phyloP scores from a whole-genome alignment of 1,284 basidiomycete species.

The Boletus sp. region DNA sequence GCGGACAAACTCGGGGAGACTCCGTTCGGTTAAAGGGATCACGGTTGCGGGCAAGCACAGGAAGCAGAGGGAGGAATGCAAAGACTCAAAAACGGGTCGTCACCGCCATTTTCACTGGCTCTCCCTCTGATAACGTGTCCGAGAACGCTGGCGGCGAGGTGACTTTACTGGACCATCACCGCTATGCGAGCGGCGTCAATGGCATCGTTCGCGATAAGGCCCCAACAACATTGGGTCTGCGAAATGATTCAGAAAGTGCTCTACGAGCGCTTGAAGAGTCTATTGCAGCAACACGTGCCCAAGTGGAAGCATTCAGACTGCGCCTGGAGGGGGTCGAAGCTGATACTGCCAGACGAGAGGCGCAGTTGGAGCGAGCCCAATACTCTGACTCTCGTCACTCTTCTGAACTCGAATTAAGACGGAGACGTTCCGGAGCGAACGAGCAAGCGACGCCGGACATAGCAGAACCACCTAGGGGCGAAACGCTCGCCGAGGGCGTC shows the following conservation, averaged over 20 bases:
- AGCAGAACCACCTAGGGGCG: background rate
- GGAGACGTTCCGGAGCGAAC: background rate
- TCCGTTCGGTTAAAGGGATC: slow-evolving; percentile 3
- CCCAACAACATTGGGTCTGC: background rate
- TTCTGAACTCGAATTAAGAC: background rate
- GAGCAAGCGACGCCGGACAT: background rate
- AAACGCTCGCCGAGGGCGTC: background rate
- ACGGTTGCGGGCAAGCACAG: background rate
- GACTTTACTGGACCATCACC: background rate
- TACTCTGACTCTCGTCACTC: background rate
- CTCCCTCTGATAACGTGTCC: background rate
- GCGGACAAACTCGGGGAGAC: background rate
- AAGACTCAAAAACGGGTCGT: slow-evolving; percentile 22
- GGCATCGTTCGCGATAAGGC: background rate
- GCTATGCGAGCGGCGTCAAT: background rate
- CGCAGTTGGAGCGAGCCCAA: background rate
- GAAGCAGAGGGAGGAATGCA: slow-evolving; percentile 7
- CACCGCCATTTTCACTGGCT: slow-evolving; percentile 35
- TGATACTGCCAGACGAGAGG: slow-evolving; percentile 21
- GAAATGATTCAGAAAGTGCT: background rate
- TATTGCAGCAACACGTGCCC: slow-evolving; percentile 21
- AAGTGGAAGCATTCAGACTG: slow-evolving; percentile 26
- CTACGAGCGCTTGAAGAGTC: slow-evolving; percentile 25
- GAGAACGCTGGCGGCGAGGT: background rate
- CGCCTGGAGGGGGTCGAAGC: slow-evolving; percentile 30